Conservation (phyloP, 2,329 filamentous ascomycete genomes). For the Fusarium sp. region DNA sequence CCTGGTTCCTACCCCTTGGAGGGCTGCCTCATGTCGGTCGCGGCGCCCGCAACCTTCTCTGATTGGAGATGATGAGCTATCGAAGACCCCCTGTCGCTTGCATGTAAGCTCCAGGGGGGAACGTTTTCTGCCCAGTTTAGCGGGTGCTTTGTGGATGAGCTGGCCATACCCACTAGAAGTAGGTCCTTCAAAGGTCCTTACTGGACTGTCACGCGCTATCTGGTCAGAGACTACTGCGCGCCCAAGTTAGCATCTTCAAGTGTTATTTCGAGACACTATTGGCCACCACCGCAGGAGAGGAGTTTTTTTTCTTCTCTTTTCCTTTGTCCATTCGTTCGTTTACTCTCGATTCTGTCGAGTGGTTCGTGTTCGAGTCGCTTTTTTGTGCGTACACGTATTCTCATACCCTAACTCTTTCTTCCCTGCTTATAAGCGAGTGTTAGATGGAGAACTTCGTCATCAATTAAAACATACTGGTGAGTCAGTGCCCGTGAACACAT, state of each 20-base stretch:
- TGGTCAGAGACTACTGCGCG: slow-evolving; percentile 43
- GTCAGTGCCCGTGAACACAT: slow-evolving; percentile 35
- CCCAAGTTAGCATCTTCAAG: slow-evolving; percentile 39
- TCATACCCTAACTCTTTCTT: slow-evolving; percentile 17
- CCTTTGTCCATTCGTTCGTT: not conserved
- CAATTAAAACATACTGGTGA: slow-evolving; percentile 28
- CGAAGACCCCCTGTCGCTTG: slow-evolving; percentile 33
- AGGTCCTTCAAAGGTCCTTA: slow-evolving; percentile 39
- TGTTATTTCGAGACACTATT: slow-evolving; percentile 38
- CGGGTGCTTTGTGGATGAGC: slow-evolving; percentile 26
- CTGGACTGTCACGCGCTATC: slow-evolving; percentile 45
- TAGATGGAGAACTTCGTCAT: slow-evolving; percentile 39
- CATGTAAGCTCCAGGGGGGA: slow-evolving; percentile 29
- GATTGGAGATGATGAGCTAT: slow-evolving; percentile 36
- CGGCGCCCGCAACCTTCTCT: slow-evolving; percentile 43
- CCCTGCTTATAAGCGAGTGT: slow-evolving; percentile 23
- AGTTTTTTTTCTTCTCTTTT: slow-evolving; percentile 19
- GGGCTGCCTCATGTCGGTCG: slow-evolving; percentile 40
- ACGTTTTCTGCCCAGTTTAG: slow-evolving; percentile 13
- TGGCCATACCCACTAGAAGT: slow-evolving; percentile 36
- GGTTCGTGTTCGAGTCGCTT: slow-evolving; percentile 11
- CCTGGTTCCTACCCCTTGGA: slow-evolving; percentile 36
- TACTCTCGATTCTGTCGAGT: not conserved
- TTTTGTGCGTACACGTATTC: slow-evolving; percentile 14
- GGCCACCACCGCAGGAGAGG: slow-evolving; percentile 20